phyloP scores from a whole-genome alignment of 177 flowering plant genomes.

The Tripterygium wilfordii region DNA sequence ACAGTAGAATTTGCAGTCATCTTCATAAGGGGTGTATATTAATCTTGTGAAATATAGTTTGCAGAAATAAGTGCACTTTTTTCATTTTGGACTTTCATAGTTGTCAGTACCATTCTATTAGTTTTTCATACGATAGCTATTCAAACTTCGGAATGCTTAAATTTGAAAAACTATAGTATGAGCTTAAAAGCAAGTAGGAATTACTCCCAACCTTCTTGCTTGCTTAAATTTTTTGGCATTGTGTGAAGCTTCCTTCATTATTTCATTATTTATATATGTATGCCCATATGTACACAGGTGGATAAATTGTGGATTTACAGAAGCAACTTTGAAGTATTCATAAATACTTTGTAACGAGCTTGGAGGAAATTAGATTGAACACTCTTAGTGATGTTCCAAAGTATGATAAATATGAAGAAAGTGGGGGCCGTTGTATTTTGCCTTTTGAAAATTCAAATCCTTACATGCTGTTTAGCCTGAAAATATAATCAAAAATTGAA shows the following conservation, averaged over 20 bases:
- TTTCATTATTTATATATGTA: not conserved
- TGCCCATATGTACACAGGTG: too few relatives aligned
- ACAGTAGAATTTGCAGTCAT: constrained; percentile 19
- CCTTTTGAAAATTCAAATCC: too few relatives aligned
- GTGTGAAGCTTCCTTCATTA: not conserved
- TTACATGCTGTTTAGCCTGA: too few relatives aligned
- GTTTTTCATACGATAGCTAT: not conserved
- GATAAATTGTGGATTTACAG: not conserved
- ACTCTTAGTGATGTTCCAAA: too few relatives aligned
- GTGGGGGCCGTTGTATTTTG: too few relatives aligned
- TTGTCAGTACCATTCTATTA: not conserved
- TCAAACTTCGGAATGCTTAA: too few relatives aligned
- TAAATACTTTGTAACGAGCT: not conserved
- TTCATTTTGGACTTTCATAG: not conserved
- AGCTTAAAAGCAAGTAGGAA: not conserved
- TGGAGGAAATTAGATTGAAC: not conserved
- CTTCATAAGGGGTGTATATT: constrained; percentile 19
- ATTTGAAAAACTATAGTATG: not conserved
- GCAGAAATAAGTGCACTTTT: constrained; percentile 3
- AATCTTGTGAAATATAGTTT: constrained; percentile 20
- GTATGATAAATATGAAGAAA: too few relatives aligned
- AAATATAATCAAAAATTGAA: too few relatives aligned
- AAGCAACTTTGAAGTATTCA: not conserved
- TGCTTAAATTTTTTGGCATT: not conserved
- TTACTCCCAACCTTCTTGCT: too few relatives aligned